Percentiles rank a stretch among this genome's conserved stretches.
Conservation (phyloP, 805 yeast genomes). For the Lachancea kluyveri region DNA sequence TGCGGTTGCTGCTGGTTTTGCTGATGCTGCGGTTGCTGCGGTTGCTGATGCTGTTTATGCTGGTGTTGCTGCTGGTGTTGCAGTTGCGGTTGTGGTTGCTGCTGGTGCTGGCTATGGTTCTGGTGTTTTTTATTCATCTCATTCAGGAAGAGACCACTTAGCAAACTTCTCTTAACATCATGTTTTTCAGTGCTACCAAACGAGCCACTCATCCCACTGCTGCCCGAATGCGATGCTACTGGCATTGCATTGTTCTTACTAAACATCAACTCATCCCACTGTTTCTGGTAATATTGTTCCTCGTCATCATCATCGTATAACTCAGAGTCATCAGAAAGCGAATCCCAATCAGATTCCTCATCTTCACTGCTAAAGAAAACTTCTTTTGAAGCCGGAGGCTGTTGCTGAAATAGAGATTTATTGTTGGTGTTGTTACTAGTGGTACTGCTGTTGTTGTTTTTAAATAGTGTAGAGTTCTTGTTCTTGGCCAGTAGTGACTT, state of each 20-base stretch:
- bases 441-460: constrained; percentile 1
- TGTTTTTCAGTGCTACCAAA: constrained; percentile 9
- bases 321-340: constrained; percentile 23
- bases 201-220: constrained; percentile 2
- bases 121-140: constrained; percentile 8
- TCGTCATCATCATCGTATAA: constrained; percentile 27
- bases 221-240: constrained; percentile 3
- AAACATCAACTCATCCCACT: constrained; percentile 29
- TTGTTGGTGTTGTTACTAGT: constrained; percentile 4
- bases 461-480: constrained; percentile 3
- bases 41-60: no score
- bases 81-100: constrained; percentile 7
- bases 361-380: constrained; percentile 31
- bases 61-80: no score
- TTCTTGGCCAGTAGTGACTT: constrained; percentile 3
- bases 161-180: constrained; percentile 23
- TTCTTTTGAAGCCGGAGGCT: constrained; percentile 12
- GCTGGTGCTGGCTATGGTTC: constrained; percentile 5
- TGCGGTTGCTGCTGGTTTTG: no score
- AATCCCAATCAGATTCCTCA: constrained; percentile 30
- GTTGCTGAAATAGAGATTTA: constrained; percentile 6
- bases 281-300: constrained; percentile 25
- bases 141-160: constrained; percentile 27
- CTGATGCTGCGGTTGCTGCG: no score
- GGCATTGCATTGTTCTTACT: constrained; percentile 13